phyloP scores from a whole-genome alignment of 2,329 filamentous ascomycete genomes.

The Ophiostoma quercus region DNA sequence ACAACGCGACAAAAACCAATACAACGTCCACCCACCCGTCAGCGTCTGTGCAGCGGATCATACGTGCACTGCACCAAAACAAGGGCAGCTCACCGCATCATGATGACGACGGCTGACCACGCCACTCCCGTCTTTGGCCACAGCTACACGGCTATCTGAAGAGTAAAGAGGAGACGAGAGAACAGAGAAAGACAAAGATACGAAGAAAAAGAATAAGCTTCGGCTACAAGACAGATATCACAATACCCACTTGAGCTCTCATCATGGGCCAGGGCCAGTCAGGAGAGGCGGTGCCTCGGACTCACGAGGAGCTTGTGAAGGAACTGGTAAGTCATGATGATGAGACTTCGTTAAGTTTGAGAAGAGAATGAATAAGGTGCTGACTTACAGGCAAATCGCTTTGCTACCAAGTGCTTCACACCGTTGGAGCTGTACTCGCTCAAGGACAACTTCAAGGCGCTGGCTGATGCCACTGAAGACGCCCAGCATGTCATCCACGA shows the following conservation, averaged over 20 bases:
- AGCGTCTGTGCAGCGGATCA: conserved; percentile 1
- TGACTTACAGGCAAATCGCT: conserved; percentile 50
- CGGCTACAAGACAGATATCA: not conserved
- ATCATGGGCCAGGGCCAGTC: conserved; percentile 51
- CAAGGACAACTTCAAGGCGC: conserved; percentile 65
- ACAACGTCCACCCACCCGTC: not conserved
- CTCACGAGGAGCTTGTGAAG: conserved; percentile 48
- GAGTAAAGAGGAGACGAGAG: not conserved
- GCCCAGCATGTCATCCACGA: not conserved
- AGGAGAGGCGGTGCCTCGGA: conserved; percentile 41
- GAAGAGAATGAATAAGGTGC: too few species aligned
- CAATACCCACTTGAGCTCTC: not conserved
- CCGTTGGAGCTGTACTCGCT: conserved; percentile 68
- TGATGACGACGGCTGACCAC: conserved; percentile 6
- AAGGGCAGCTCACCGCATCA: conserved; percentile 4
- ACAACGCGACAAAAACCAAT: not conserved
- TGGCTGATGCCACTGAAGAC: conserved; percentile 48
- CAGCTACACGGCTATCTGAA: not conserved
- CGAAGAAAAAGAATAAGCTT: not conserved
- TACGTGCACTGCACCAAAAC: not conserved
- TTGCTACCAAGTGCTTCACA: conserved; percentile 66
- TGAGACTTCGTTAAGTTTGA: not conserved
- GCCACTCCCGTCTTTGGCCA: not conserved
- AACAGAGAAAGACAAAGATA: not conserved
- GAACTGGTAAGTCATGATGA: conserved; percentile 42